Evolutionary conservation across 495 filamentous ascomycete genomes (phyloP).

Genomic region (Neurospora africana): DNA sequence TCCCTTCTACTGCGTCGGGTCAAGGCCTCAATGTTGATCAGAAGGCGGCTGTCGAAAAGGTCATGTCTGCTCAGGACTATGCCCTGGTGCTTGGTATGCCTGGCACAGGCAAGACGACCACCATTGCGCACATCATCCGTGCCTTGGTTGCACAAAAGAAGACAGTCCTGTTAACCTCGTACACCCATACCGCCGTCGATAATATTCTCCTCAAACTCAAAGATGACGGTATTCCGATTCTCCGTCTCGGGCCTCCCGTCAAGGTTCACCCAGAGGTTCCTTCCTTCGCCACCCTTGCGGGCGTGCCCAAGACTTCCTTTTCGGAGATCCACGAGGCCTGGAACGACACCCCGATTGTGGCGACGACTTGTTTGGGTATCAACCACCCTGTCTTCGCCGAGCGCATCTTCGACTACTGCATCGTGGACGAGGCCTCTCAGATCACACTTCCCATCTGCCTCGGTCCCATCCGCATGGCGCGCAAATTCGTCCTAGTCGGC

Average conservation of each 20-base stretch:
- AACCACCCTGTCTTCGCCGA: conserved; percentile 80
- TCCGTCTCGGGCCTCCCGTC: conserved; percentile 69
- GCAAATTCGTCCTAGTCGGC: conserved; percentile 89
- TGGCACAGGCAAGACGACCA: conserved; percentile 95
- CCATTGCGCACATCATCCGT: conserved; percentile 92
- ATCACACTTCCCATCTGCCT: conserved; percentile 92
- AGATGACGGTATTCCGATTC: conserved; percentile 63
- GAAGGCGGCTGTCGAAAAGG: conserved; percentile 73
- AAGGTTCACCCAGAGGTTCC: conserved; percentile 84
- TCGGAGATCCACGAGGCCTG: conserved; percentile 76
- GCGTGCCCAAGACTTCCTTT: conserved; percentile 57
- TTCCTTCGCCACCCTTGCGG: conserved; percentile 68
- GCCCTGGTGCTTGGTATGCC: conserved; percentile 95
- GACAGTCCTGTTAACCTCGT: conserved; percentile 84
- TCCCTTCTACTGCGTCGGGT: conserved; percentile 35
- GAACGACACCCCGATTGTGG: conserved; percentile 75
- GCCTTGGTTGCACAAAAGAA: conserved; percentile 83
- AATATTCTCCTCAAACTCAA: conserved; percentile 92
- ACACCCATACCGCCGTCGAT: conserved; percentile 95
- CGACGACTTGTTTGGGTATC: conserved; percentile 87
- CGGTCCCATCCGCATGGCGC: conserved; percentile 85
- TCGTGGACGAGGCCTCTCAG: conserved; percentile 95
- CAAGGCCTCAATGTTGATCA: conserved; percentile 73
- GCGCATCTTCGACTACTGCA: conserved; percentile 92
- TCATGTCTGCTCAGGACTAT: conserved; percentile 91